These are phyloP conservation scores for Proliferodiscus dingleyae DNA, from an alignment of 2,329 filamentous ascomycete species.

Conservation along the genomic window DNA sequence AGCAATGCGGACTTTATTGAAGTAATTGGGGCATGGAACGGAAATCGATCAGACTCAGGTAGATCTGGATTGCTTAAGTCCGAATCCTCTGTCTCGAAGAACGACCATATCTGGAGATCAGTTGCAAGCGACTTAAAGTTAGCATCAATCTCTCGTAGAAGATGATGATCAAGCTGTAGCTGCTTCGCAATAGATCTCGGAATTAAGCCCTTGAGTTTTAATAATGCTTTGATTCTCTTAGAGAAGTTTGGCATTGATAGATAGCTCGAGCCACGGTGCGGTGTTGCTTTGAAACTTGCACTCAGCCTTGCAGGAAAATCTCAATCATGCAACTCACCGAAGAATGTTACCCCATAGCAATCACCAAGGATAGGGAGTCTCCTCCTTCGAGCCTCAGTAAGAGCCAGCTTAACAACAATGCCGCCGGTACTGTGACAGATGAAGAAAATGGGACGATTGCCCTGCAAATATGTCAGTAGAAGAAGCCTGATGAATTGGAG, in stretches of 20 bases:
- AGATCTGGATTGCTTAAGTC: slow-evolving; percentile 5
- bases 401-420: slow-evolving; percentile 5
- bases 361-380: slow-evolving; percentile 2
- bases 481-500: not conserved
- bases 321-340: not conserved
- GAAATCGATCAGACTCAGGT: slow-evolving; percentile 1
- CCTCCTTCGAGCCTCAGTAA: not conserved
- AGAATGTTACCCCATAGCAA: slow-evolving; percentile 10
- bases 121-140: slow-evolving; percentile 9
- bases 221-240: not conserved
- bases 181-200: not conserved
- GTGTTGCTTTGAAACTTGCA: slow-evolving; percentile 1
- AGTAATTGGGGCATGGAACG: slow-evolving; percentile 11
- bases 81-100: slow-evolving; percentile 11
- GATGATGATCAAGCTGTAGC: slow-evolving; percentile 2
- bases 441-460: slow-evolving; percentile 6
- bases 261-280: slow-evolving; percentile 9
- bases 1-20: slow-evolving; percentile 12
- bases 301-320: not conserved
- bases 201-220: not conserved
- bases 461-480: not conserved
- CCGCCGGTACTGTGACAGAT: slow-evolving; percentile 7
- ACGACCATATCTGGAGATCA: slow-evolving; percentile 8
- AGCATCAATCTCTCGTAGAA: slow-evolving; percentile 3
- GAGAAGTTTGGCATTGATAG: slow-evolving; percentile 4